Evolutionary conservation across 2,329 filamentous ascomycete genomes (phyloP).

Genomic region (Nigrograna mackinnonii): DNA sequence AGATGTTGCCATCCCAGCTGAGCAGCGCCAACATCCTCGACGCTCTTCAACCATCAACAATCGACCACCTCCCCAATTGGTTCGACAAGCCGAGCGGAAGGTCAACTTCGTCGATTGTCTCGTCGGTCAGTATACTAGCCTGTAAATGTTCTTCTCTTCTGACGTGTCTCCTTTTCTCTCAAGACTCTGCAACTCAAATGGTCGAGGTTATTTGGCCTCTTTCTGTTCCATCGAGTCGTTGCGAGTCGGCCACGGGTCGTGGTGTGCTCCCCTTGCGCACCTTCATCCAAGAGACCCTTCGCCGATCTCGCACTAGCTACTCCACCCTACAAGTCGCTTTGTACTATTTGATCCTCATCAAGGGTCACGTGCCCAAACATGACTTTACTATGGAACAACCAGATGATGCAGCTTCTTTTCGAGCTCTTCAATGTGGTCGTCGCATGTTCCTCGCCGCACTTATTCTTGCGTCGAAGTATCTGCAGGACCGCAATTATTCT

Average conservation of each 20-base stretch:
- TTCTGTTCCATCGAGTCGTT: constrained; percentile 77
- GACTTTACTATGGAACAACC: constrained; percentile 88
- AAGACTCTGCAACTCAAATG: constrained; percentile 97
- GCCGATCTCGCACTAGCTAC: constrained; percentile 93
- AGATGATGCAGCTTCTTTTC: constrained; percentile 70
- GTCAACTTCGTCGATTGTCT: constrained; percentile 94
- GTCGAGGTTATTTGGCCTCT: constrained; percentile 97
- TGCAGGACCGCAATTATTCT: constrained; percentile 97
- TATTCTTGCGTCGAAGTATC: constrained; percentile 95
- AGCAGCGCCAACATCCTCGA: constrained; percentile 66
- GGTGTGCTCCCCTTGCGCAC: constrained; percentile 86
- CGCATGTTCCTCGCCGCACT: constrained; percentile 96
- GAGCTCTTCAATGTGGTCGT: constrained; percentile 90
- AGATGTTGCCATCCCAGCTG: constrained; percentile 57
- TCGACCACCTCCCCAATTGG: constrained; percentile 72
- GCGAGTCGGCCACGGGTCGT: constrained; percentile 67
- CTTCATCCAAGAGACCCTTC: constrained; percentile 96
- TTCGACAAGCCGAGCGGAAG: constrained; percentile 90
- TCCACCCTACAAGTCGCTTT: constrained; percentile 95
- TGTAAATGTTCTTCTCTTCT: constrained; percentile 36
- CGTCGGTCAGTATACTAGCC: constrained; percentile 75
- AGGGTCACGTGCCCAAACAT: constrained; percentile 79
- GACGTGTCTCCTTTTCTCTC: constrained; percentile 27
- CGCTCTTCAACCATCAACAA: constrained; percentile 59
- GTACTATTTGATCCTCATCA: constrained; percentile 94